phyloP scores from a whole-genome alignment of 164 flowering plant genomes.

The Euptelea pleiosperma region DNA sequence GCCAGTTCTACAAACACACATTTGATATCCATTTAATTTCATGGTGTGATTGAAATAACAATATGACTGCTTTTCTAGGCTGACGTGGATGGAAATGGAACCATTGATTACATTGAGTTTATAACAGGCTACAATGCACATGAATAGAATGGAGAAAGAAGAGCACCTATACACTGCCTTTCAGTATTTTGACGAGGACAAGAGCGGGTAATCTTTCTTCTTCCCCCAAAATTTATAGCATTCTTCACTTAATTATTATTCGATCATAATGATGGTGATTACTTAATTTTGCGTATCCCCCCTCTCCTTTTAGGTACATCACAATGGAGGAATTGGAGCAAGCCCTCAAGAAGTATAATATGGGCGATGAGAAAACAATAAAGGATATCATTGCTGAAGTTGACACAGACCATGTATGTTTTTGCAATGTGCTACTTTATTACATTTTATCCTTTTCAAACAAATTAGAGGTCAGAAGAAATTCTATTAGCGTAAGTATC shows the following conservation, averaged over 20 bases:
- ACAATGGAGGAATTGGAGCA: conserved; percentile 88
- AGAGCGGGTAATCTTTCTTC: conserved; percentile 68
- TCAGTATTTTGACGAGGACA: conserved; percentile 89
- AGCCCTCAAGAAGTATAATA: conserved; percentile 74
- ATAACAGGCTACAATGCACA: conserved; percentile 97
- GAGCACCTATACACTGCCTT: conserved; percentile 87
- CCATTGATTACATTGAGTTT: conserved; percentile 92
- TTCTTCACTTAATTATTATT: not conserved
- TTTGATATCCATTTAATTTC: not conserved
- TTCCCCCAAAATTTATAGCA: not conserved
- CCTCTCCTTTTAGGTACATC: conserved; percentile 55
- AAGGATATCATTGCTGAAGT: conserved; percentile 96
- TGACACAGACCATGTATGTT: conserved; percentile 77
- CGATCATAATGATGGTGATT: not conserved
- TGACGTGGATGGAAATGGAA: conserved; percentile 94
- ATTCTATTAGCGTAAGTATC: too few relatives aligned
- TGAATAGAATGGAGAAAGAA: conserved; percentile 91
- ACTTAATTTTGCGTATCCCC: not conserved
- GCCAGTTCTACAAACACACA: not conserved
- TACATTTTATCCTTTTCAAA: not conserved
- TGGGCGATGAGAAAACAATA: conserved; percentile 85
- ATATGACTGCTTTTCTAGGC: conserved; percentile 46
- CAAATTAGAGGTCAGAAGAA: too few relatives aligned
- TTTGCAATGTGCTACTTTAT: not conserved
- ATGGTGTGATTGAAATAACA: not conserved